Evolutionary conservation across 1,284 basidiomycete species (phyloP), one percentile per base, ranked within the genome.

Genomic region (Laetiporus sulphureus): DNA sequence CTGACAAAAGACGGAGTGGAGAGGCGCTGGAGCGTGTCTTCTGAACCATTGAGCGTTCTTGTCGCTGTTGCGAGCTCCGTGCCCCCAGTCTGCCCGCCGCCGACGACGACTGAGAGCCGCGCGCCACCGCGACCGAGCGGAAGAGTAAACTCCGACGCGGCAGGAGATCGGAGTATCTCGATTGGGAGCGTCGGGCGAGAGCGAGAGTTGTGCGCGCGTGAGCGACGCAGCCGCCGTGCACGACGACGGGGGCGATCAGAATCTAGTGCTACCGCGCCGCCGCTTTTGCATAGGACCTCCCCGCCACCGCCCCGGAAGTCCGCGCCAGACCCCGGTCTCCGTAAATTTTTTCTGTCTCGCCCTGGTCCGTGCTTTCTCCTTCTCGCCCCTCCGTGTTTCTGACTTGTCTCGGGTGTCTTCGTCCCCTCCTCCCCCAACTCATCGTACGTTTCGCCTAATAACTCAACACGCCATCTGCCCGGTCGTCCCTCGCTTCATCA

Each of bases 251-350:
- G 31, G 18, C 27, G 31, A 32, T 16, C 8, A 32, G 8, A 16
- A 16, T 16, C 31, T 16, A 11, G 6, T n/a, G 27, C 8, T n/a
- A 8, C 8, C n/a, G 27, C 27, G 20, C 21, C 20, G 27, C 20
- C 38, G 8, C 20, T 16, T 32, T 7, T 32, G n/a, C 19, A n/a
- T n/a, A n/a, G n/a, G n/a, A n/a, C n/a, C n/a, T 24, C 39, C 16
- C 30, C 40, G 22, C 33, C 33, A 33, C 24, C 15, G 34, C 25
- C 39, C 22, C 29, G 18, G n/a, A n/a, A n/a, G n/a, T n/a, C 23
- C 29, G 43, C 25, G 25, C 41, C 45, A 42, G 48, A 49, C 53
- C 48, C 49, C 53, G 47, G 49, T 29, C 45, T 48, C 49, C 51
- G 49, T 38, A 43, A 52, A 53, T 42, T 52, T 55, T 48, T 39